Evolutionary conservation across 2,329 filamentous ascomycete species (phyloP), one percentile per base, ranked within the genome.

Genomic region (Lasiodiplodia hormozganensis): DNA sequence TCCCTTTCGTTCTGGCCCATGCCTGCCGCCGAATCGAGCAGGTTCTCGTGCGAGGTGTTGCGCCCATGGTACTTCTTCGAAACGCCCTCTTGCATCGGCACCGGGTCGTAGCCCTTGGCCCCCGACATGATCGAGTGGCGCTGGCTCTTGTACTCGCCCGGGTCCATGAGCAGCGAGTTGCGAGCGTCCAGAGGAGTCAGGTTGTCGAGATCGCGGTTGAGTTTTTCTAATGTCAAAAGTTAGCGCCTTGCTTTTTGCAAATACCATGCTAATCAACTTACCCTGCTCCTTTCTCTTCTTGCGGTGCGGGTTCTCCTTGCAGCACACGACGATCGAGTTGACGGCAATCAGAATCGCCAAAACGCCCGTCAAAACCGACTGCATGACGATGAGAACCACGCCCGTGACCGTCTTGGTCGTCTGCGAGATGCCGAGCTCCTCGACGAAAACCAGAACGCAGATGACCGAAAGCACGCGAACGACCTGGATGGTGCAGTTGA

Each of bases 331-430:
- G 76, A 97, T 88, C 57, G 93, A 93, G 76, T 98, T 98, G 83
- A 94, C 92, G 12, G 88, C 87, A 73, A 99, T 97, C 36, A 98
- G 85, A 64, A 98, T 91, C 3, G 93, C 94, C 68, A 99, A 85
- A 28, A 93, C 80, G 70, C 87, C 94, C 6, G 94, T 97, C 72
- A 99, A 83, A 0, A 90, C 87, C 0, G 92, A 92, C 81, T 99
- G 96, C 5, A 98, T 86, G n/a, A 90, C 93, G 72, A 98, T 96
- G 69, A 99, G 86, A 18, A 94, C 92, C n/a, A 98, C 88, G 67
- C 96, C 96, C 18, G 93, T 95, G 62, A 98, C 88, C 0, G 96
- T 98, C 84, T 97, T 93, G 11, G 95, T 97, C 11, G 94, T 97
- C 80, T 97, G 90, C 6, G 89, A 87, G 73, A 99, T 90, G 68